Base-by-base conservation (phyloP, 2,329 filamentous ascomycete genomes). In the Pseudogymnoascus sp. region DNA sequence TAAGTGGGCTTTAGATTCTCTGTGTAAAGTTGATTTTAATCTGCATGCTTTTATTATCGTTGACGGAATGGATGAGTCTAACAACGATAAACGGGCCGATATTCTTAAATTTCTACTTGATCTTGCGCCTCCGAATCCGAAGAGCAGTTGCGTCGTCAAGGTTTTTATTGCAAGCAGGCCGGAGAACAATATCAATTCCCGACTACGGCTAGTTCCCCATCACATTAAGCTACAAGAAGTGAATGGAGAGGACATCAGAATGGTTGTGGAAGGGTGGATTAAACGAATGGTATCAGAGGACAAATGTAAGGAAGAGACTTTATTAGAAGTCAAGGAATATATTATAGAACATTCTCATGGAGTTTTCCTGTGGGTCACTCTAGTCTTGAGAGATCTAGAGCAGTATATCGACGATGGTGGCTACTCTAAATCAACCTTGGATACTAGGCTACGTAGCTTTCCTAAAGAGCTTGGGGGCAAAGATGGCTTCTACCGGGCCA, bases 61-160 rank as follows among this genome's bases (percentile, higher is more conserved):
- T 2, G 65, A 66, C 36, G 64, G 62, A 33, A 52, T 66, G 58
- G 65, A 66, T 35, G 65, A 66, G 42, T 66, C 65, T n/a, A 36
- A 61, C 9, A 49, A 65, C 2, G 35, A 45, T 3, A 30, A 45
- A n/a, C 45, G 63, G 12, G 36, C 6, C 0, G 58, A 66, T 19
- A 61, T 62, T 19, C 60, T 66, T 7, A 41, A 33, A 14, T 28
- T 64, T 12, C 42, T 65, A 16, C 61, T 60, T 12, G 12, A 23
- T 4, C 25, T 59, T 62, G 22, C 58, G 5, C 1, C 2, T 11
- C 19, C 39, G 4, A 28, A 11, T 12, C 12, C 14, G 6, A 16
- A 22, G 2, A 11, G 60, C 16, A 33, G 11, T 28, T 28, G 36
- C 60, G 35, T 7, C 23, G 5, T 30, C 6, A 52, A 52, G n/a